These are phyloP conservation scores for Botrytis elliptica DNA, from an alignment of 2,329 filamentous ascomycete genomes.

Conservation along the genomic window DNA sequence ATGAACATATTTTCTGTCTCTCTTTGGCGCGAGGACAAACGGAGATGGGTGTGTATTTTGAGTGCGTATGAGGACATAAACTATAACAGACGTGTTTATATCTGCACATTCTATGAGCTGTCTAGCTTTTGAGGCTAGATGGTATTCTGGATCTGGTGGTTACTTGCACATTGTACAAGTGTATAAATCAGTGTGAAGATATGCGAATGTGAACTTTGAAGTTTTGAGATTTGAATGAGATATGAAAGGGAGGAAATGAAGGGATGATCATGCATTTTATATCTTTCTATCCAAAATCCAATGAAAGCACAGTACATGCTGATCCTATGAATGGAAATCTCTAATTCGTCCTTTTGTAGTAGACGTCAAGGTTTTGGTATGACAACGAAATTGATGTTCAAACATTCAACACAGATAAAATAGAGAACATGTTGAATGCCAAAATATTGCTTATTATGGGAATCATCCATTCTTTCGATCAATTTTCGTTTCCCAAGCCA, in stretches of 20 bases:
- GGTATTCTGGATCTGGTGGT: not conserved
- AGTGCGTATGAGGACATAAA: not conserved
- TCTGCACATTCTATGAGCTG: not conserved
- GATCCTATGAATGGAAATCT: not conserved
- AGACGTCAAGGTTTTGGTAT: not conserved
- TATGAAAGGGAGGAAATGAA: not conserved
- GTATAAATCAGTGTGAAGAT: not conserved
- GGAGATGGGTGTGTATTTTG: not conserved
- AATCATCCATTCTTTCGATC: not conserved
- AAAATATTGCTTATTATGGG: not conserved
- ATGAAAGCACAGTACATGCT: not conserved
- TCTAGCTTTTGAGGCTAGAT: not conserved
- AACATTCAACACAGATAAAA: not conserved
- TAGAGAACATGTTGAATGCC: not conserved
- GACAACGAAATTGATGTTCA: not conserved
- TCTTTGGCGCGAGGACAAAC: not conserved
- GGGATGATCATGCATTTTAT: fast-evolving
- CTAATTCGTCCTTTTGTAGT: not conserved
- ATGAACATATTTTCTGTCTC: not conserved
- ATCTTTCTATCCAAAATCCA: not conserved
- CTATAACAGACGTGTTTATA: not conserved
- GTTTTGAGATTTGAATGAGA: not conserved
- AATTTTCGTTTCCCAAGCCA: too few relatives aligned
- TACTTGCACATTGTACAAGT: not conserved
- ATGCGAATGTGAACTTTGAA: not conserved